These are phyloP conservation scores for Colletotrichum viniferum DNA, from an alignment of 2,329 filamentous ascomycete genomes.

Conservation along the genomic window DNA sequence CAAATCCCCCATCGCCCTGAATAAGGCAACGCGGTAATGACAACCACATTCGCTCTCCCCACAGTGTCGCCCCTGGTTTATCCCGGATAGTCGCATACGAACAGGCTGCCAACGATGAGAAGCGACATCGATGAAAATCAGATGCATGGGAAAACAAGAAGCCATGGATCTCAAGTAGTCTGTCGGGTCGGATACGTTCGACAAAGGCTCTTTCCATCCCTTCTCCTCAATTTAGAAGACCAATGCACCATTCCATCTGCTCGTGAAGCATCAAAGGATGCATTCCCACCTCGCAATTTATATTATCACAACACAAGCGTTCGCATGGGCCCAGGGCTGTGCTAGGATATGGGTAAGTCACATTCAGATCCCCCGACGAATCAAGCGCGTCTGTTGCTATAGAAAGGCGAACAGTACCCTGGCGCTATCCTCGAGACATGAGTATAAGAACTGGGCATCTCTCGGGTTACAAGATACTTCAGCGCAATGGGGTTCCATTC, in stretches of 20 bases:
- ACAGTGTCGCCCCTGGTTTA: no score
- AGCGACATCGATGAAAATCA: rapidly evolving
- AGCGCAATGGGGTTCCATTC: background rate
- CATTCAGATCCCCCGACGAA: rapidly evolving
- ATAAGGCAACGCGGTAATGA: no score
- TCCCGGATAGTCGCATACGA: no score
- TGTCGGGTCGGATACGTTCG: rapidly evolving
- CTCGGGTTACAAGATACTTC: rapidly evolving
- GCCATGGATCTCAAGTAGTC: no score
- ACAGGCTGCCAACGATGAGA: no score
- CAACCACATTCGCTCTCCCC: no score
- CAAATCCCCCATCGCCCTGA: no score
- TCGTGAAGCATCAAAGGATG: rapidly evolving
- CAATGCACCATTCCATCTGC: no score
- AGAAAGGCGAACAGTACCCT: background rate
- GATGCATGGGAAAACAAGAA: no score
- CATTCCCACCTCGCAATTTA: no score
- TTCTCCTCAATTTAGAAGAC: no score
- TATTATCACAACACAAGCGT: rapidly evolving
- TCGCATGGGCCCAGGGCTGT: rapidly evolving
- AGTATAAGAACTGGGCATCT: background rate
- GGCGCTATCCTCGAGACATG: rapidly evolving
- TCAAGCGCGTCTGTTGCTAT: background rate
- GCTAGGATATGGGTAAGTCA: rapidly evolving
- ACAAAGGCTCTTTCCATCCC: no score